Conservation (phyloP, 169 alveolate species). For the Eimeria nieschulzi region DNA sequence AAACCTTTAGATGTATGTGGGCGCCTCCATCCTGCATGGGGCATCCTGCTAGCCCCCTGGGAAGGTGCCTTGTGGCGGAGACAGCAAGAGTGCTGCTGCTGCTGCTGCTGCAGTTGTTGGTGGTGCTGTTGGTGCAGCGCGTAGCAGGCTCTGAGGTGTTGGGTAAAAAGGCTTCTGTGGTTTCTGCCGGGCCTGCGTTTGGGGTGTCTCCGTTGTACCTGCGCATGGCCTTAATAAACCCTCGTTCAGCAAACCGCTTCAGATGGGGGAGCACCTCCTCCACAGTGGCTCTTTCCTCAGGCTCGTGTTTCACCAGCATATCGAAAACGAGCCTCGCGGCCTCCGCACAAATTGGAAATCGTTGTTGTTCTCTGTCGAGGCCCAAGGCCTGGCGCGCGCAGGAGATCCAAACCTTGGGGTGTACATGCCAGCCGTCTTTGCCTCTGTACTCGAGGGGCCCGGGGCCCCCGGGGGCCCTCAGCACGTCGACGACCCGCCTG, state of each 20-base stretch:
- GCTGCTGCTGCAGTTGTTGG: too few species aligned
- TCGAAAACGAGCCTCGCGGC: constrained; percentile 82
- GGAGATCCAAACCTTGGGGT: constrained; percentile 65
- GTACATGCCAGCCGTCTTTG: constrained; percentile 70
- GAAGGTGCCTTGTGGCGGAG: too few species aligned
- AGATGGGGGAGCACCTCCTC: constrained; percentile 80
- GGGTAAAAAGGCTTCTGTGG: too few species aligned
- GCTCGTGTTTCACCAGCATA: constrained; percentile 79
- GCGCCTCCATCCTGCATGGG: too few species aligned
- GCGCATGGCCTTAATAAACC: neutral
- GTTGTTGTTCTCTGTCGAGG: constrained; percentile 58
- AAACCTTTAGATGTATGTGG: too few species aligned
- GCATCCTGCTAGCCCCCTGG: too few species aligned
- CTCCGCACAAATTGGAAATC: constrained; percentile 76
- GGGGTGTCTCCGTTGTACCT: neutral
- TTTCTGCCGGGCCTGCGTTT: too few species aligned
- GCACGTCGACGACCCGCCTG: constrained; percentile 84
- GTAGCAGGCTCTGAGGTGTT: too few species aligned
- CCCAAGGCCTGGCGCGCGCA: constrained; percentile 71
- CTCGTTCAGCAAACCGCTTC: constrained; percentile 1
- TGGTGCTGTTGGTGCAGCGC: too few species aligned
- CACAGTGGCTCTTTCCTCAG: constrained; percentile 78
- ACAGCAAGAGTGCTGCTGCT: too few species aligned
- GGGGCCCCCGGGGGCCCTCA: constrained; percentile 85
- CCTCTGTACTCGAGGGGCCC: constrained; percentile 88